Base-by-base conservation (phyloP, 2,329 filamentous ascomycete genomes). In the Penicillium italicum region DNA sequence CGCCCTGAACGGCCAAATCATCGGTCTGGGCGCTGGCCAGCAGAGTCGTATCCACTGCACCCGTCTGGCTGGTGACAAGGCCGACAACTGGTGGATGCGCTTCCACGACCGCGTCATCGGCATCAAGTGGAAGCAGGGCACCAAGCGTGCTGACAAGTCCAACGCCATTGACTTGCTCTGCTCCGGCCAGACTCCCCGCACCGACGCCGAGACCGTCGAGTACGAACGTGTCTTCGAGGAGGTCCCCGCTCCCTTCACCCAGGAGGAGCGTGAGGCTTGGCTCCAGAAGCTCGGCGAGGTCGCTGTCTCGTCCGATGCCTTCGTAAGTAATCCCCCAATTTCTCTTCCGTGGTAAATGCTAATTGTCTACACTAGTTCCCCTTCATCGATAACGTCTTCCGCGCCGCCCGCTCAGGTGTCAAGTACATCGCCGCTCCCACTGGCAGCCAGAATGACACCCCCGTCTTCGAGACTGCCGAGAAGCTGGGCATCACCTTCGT, bases 71-170 rank as follows among this genome's bases (percentile, higher is more conserved):
- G 94, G 94, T 58, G 93, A 97, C 81, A 99, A 99, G 82, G 91
- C 92, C 46, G 94, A 99, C 77, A 97, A 96, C 82, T 97, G 93
- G 93, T 99, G 93, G 94, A 89, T 99, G 82, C 89, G 94, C 69
- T 97, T 97, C 85, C 90, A 97, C 80, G 87, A 90, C 66, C 88
- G 90, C 50, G 90, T 94, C 12, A 82, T 97, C 47, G 82, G 80
- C 70, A 88, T 99, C 74, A 90, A 93, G 80, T 99, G 91, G 90
- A 97, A 96, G 84, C 93, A 94, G 80, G 93, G 94, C 68, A 91
- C 89, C 71, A 97, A 97, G 86, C 86, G 94, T 55, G 84, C 94
- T 44, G 93, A 97, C 75, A 99, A 97, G 85, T 95, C 89, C 80
- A 99, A 99, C 74, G 93, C 92, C 62, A 97, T 97, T 70, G 94